Evolutionary conservation across 345 rosid species (phyloP), one percentile per base, ranked within the genome.

Genomic region (Cardamine resedifolia): DNA sequence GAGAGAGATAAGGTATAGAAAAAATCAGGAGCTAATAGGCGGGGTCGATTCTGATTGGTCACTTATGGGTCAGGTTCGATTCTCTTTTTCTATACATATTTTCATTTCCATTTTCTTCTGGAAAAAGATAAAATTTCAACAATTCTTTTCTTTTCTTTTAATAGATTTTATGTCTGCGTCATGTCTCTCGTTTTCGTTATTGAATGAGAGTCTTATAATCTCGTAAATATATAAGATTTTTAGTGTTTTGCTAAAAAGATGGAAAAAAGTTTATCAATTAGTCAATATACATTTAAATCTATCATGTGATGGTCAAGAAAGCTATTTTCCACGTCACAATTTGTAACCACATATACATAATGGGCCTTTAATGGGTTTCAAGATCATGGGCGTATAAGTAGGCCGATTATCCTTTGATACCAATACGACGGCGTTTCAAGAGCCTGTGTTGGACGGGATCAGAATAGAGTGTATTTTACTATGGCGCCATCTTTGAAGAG

Each of bases 1-100:
- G 47, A 67, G 72, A 59, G 20, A 71, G 76, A 67, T 57, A 75
- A 61, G 59, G 68, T 71, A 47, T 18, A 68, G 65, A 43, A 60
- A 75, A 74, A 76, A 75, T 87, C 83, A 61, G 41, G 65, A 73
- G 73, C 7, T 79, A 66, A 80, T 30, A 75, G 50, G 70, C 50
- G 81, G 65, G 70, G 82, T 38, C 31, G 76, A 33, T 72, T 85
- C 68, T 88, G 84, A 92, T 92, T 90, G 98, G 98, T 38, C 50
- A 71, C 57, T 63, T 30, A 49, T 30, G 92, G 90, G 76, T 86
- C 81, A 86, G 92, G 83, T 77, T 59, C 38, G 83, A 86, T 85
- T 68, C 73, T 76, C 84, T 57, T 62, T 49, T 60, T 20, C 12
- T 20, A 6, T 30, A 38, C 59, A 6, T 30, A 38, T 53, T 44